Base-by-base conservation (phyloP, 73 alveolate genomes). In the Tetrahymena thermophila region DNA sequence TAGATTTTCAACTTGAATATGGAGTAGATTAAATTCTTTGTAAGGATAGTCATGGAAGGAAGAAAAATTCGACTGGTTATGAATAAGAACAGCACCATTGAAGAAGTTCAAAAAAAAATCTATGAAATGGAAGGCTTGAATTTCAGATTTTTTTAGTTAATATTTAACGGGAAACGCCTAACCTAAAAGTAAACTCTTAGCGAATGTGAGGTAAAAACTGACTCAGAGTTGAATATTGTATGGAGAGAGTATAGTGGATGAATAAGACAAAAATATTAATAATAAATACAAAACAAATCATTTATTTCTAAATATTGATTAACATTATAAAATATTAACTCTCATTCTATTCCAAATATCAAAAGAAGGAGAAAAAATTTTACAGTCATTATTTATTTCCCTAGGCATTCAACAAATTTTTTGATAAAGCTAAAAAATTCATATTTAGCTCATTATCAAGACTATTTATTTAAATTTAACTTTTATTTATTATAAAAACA, bases 181-280 rank as follows among this genome's bases (percentile, higher is more conserved):
- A 28, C 35, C 31, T n/a, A 31, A n/a, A 71, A n/a, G 37, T 31
- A 71, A 71, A 71, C 89, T 71, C 37, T 71, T 7, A n/a, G 37
- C 23, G 89, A 71, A 71, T 71, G 89, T 31, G 89, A 31, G 37
- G 37, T 71, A 28, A 71, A 71, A 71, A 23, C 40, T 71, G 89
- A 71, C 31, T 71, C 89, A 28, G 89, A 71, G 35, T 17, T 71
- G 23, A 71, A 71, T n/a, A 71, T 71, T 28, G 89, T 71, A 1
- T 71, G 89, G 89, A 71, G 89, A 71, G 89, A 71, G n/a, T 71
- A 28, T 71, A 71, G 89, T n/a, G 89, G 89, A n/a, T 71, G 89
- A 71, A 71, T 28, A 7, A 71, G 1, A 71, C 21, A 25, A 71
- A 71, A 50, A 19, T 21, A 71, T 4, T 25, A 71, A 25, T 25